Conservation (phyloP, 345 rosid species). For the Acer yangbiense region DNA sequence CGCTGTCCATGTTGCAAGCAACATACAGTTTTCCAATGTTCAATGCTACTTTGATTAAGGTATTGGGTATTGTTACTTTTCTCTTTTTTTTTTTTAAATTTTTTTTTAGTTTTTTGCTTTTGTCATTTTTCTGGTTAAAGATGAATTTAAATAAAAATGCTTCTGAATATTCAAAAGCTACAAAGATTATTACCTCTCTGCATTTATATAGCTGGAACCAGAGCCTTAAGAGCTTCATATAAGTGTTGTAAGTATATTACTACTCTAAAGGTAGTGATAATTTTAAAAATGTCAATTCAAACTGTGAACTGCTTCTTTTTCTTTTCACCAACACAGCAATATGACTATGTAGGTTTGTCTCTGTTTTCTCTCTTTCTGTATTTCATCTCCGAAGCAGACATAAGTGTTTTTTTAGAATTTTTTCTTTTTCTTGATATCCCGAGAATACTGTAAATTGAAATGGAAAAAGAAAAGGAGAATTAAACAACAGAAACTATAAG, state of each 20-base stretch:
- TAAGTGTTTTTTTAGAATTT: not conserved
- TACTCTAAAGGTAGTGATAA: not conserved
- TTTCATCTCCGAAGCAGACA: too few relatives aligned
- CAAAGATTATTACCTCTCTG: not conserved
- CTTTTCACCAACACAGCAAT: not conserved
- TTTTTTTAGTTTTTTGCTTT: not conserved
- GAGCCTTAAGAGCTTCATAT: not conserved
- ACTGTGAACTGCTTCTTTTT: not conserved
- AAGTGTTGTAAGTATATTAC: not conserved
- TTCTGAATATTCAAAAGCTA: not conserved
- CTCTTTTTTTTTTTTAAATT: not conserved
- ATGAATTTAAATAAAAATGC: not conserved
- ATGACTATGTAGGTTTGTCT: not conserved
- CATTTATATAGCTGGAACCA: not conserved
- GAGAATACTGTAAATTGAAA: not conserved
- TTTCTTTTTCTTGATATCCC: not conserved
- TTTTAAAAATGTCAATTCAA: not conserved
- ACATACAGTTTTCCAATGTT: slow-evolving; percentile 12
- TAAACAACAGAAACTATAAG: not conserved
- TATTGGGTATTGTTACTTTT: slow-evolving; percentile 14
- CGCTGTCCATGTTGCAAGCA: slow-evolving; percentile 26
- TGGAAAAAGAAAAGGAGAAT: too few relatives aligned
- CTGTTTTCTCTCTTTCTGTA: too few relatives aligned
- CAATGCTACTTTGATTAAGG: slow-evolving; percentile 29
- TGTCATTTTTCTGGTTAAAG: not conserved